phyloP scores from a whole-genome alignment of 345 rosid genomes.

The Salix brachista region DNA sequence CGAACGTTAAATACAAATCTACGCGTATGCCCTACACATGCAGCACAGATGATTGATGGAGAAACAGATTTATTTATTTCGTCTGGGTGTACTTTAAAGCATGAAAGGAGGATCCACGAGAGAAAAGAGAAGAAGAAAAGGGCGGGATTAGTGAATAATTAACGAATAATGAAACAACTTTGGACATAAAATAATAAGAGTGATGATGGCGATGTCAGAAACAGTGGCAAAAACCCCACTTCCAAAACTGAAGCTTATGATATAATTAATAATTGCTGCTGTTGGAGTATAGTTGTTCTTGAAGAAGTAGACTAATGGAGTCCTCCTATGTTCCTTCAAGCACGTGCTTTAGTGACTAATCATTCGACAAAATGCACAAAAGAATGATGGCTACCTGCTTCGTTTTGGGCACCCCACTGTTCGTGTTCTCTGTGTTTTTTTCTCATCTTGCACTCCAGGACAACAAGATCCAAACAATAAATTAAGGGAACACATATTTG shows the following conservation, averaged over 20 bases:
- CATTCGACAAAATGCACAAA: constrained; percentile 32
- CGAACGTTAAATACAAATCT: too few relatives aligned
- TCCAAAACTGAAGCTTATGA: constrained; percentile 18
- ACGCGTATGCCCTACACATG: too few relatives aligned
- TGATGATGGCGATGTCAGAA: constrained; percentile 16
- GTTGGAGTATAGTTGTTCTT: not conserved
- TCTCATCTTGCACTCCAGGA: constrained; percentile 4
- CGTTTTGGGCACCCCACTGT: not conserved
- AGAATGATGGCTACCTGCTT: constrained; percentile 9
- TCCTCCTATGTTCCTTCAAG: constrained; percentile 14
- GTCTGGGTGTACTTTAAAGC: not conserved
- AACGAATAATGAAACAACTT: constrained; percentile 13
- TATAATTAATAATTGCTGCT: constrained; percentile 16
- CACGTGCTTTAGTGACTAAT: constrained; percentile 40
- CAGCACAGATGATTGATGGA: too few relatives aligned
- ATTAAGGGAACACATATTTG: not conserved
- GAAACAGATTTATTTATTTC: not conserved
- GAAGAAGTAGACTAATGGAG: constrained; percentile 11
- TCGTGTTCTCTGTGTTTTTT: not conserved
- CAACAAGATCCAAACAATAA: constrained; percentile 19
- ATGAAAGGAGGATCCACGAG: not conserved
- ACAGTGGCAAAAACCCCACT: constrained; percentile 16
- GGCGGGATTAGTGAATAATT: not conserved
- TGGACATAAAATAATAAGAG: not conserved
- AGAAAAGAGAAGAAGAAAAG: not conserved